phyloP scores from a whole-genome alignment of 257 asterid species.

The Salvia hispanica region DNA sequence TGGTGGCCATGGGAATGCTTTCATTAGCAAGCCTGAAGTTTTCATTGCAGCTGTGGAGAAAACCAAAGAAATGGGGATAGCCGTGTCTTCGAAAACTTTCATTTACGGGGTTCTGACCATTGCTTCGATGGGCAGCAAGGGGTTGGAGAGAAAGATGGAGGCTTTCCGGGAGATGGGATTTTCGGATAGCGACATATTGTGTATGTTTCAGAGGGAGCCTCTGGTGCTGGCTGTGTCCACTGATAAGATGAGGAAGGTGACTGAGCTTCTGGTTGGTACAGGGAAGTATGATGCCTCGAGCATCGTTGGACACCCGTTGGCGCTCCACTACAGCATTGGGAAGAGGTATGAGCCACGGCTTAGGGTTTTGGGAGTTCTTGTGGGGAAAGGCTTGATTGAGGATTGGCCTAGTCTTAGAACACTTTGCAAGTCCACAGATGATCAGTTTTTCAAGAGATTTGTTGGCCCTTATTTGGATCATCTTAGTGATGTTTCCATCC shows the following conservation, averaged over 20 bases:
- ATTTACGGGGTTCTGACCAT: neutral
- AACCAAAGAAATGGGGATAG: no score
- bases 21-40: neutral
- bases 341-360: neutral
- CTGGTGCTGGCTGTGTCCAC: neutral
- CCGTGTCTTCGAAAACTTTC: no score
- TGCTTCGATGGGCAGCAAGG: neutral
- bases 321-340: neutral
- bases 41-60: neutral
- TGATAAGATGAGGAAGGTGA: slow-evolving; percentile 8
- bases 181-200: neutral
- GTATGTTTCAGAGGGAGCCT: slow-evolving; percentile 2
- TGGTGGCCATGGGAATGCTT: neutral
- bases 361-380: neutral
- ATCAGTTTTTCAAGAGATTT: no score
- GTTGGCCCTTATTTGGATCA: no score
- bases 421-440: no score
- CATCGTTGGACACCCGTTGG: neutral
- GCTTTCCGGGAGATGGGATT: neutral
- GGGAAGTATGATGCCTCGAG: neutral
- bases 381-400: neutral
- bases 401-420: neutral
- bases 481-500: no score
- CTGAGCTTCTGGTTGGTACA: neutral
- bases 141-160: neutral